phyloP scores from a whole-genome alignment of 192 early-diverging fungal species.

The Chytriomyces hyalinus region DNA sequence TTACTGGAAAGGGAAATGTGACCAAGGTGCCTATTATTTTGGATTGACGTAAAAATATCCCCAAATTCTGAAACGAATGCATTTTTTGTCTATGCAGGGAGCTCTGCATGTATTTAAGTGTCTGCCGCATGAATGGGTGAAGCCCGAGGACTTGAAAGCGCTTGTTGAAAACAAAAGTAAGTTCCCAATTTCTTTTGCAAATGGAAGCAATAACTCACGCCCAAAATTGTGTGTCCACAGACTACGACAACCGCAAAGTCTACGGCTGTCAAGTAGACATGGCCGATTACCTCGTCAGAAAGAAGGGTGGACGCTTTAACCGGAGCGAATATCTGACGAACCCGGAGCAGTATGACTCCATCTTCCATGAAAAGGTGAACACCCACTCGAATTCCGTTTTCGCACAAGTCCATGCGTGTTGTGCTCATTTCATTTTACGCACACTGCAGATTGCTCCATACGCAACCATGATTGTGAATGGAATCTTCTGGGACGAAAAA shows the following conservation, averaged over 20 bases:
- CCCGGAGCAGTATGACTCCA: slow-evolving; percentile 78
- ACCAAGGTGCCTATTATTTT: slow-evolving; percentile 56
- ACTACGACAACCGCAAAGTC: slow-evolving; percentile 70
- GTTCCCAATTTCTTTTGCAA: slow-evolving; percentile 5
- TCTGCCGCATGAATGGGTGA: slow-evolving; percentile 89
- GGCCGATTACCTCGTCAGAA: slow-evolving; percentile 82
- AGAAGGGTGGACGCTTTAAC: slow-evolving; percentile 64
- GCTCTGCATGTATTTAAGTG: slow-evolving; percentile 89
- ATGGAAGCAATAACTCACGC: background rate
- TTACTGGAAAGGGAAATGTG: slow-evolving; percentile 93
- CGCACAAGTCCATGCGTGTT: background rate
- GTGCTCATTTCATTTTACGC: slow-evolving; percentile 12
- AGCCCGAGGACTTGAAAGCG: slow-evolving; percentile 56
- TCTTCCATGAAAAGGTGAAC: slow-evolving; percentile 76
- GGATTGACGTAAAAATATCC: background rate
- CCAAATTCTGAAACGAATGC: background rate
- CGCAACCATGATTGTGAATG: slow-evolving; percentile 86
- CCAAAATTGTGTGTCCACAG: slow-evolving; percentile 32
- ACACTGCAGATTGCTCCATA: slow-evolving; percentile 84
- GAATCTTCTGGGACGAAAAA: slow-evolving; percentile 89
- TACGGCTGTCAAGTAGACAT: slow-evolving; percentile 82
- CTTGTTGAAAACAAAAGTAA: slow-evolving; percentile 41
- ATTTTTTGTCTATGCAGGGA: slow-evolving; percentile 55
- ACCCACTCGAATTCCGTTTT: slow-evolving; percentile 3
- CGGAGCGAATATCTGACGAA: slow-evolving; percentile 74